Percentiles rank a stretch among this genome's conserved stretches.
Evolutionary conservation across 192 early-diverging fungal species (phyloP).

Genomic region (Coemansia sp.): DNA sequence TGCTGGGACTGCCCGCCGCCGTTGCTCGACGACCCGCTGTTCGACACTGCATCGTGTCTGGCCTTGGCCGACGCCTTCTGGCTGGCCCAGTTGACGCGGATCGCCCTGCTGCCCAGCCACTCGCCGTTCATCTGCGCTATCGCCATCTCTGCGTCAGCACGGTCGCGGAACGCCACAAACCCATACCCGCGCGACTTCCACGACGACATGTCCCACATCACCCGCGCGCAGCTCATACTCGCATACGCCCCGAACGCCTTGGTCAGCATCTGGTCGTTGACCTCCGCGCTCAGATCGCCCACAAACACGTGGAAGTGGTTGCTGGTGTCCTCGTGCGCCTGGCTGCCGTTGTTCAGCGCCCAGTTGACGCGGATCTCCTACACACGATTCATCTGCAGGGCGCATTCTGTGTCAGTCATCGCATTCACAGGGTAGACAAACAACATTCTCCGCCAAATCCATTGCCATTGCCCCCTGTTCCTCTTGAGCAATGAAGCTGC

Average conservation of each 20-base stretch:
- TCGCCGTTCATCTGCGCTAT: constrained; percentile 86
- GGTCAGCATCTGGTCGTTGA: constrained; percentile 76
- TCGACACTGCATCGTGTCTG: constrained; percentile 12
- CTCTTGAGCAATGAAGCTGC: too few species aligned
- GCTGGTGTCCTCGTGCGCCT: constrained; percentile 67
- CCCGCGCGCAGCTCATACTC: constrained; percentile 74
- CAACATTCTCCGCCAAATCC: too few species aligned
- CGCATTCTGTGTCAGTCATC: background rate
- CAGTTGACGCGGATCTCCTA: constrained; percentile 56
- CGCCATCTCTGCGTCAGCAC: constrained; percentile 82
- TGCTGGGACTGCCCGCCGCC: constrained; percentile 8
- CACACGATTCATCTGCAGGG: background rate
- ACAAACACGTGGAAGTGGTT: constrained; percentile 89
- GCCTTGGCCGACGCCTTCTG: constrained; percentile 63
- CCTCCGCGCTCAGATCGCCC: constrained; percentile 88
- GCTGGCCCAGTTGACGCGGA: constrained; percentile 94
- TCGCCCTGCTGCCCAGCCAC: constrained; percentile 80
- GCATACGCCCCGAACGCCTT: constrained; percentile 66
- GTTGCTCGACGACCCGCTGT: constrained; percentile 2
- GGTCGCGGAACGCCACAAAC: constrained; percentile 89
- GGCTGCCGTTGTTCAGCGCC: constrained; percentile 50
- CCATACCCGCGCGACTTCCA: constrained; percentile 92
- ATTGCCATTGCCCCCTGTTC: background rate
- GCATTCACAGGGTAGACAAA: background rate
- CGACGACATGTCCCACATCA: constrained; percentile 89